Evolutionary conservation across 129 eudicot species (phyloP).

Genomic region (Heracleum sosnowskyi): DNA sequence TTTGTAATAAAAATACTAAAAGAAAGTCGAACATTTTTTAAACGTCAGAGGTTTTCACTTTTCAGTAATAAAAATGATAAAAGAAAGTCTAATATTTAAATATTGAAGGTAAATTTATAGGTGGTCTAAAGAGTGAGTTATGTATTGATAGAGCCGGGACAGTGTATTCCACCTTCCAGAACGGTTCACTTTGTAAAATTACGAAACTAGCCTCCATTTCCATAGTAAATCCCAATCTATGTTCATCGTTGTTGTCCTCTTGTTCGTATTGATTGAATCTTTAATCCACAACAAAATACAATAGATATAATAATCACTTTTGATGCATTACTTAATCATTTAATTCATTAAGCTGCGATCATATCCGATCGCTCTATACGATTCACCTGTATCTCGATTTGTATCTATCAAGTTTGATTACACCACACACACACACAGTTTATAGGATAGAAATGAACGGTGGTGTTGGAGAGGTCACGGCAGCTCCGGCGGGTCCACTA

Average conservation of each 20-base stretch:
- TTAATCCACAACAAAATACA: not conserved
- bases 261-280: constrained; percentile 19
- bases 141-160: not conserved
- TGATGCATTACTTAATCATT: constrained; percentile 5
- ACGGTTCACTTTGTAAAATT: constrained; percentile 5
- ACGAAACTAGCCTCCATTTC: not conserved
- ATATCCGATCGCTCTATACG: constrained; percentile 11
- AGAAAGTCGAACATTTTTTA: no score
- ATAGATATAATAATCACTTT: not conserved
- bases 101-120: no score
- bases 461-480: constrained; percentile 34
- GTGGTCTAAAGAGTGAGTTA: no score
- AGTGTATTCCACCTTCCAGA: constrained; percentile 6
- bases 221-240: constrained; percentile 1
- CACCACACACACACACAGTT: not conserved
- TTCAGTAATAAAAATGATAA: no score
- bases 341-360: constrained; percentile 6
- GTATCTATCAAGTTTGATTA: not conserved
- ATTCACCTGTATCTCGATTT: not conserved
- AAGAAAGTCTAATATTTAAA: no score
- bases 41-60: no score
- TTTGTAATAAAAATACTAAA: no score
- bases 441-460: constrained; percentile 21
- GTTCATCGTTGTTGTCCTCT: not conserved
- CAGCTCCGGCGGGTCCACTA: constrained; percentile 35